A percentile compares a stretch with the other conserved stretches of the same genome.
Evolutionary conservation across 2,329 filamentous ascomycete species (phyloP).

Genomic region (Zopfia rhizophila): DNA sequence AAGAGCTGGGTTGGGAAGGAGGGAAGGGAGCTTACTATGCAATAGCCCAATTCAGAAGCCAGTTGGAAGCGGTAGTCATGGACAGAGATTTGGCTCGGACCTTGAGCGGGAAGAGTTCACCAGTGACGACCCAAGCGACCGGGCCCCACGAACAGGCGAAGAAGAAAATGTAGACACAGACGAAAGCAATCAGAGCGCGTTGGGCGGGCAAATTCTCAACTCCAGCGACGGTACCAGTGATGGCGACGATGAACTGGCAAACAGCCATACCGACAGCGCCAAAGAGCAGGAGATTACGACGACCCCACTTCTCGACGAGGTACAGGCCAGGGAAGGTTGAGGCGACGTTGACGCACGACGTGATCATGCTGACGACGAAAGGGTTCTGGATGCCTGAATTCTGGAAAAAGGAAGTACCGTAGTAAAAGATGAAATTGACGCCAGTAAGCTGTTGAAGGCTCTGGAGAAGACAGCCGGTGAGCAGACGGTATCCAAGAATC

Average conservation of each 20-base stretch:
- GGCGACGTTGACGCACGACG: slow-evolving; percentile 79
- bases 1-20: slow-evolving; percentile 6
- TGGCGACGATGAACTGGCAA: slow-evolving; percentile 56
- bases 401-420: slow-evolving; percentile 54
- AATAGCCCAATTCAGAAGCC: slow-evolving; percentile 64
- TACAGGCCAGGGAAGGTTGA: slow-evolving; percentile 79
- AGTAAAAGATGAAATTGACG: slow-evolving; percentile 58
- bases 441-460: slow-evolving; percentile 79
- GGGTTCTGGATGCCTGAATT: slow-evolving; percentile 58
- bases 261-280: slow-evolving; percentile 77
- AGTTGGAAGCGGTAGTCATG: slow-evolving; percentile 67
- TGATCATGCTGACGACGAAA: slow-evolving; percentile 77
- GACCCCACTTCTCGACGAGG: slow-evolving; percentile 83
- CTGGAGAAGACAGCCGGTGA: slow-evolving; percentile 79
- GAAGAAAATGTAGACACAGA: slow-evolving; percentile 81
- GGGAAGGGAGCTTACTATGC: slow-evolving; percentile 36
- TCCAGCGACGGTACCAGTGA: slow-evolving; percentile 51
- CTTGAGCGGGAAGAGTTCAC: slow-evolving; percentile 57
- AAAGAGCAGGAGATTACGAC: slow-evolving; percentile 77
- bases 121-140: slow-evolving; percentile 71
- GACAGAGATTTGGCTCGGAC: slow-evolving; percentile 60
- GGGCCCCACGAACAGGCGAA: slow-evolving; percentile 84
- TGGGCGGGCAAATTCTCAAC: slow-evolving; percentile 51
- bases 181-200: slow-evolving; percentile 53
- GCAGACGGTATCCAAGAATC: slow-evolving; percentile 68